Evolutionary conservation across 169 alveolate genomes (phyloP).

Genomic region (Cryptosporidium ryanae): DNA sequence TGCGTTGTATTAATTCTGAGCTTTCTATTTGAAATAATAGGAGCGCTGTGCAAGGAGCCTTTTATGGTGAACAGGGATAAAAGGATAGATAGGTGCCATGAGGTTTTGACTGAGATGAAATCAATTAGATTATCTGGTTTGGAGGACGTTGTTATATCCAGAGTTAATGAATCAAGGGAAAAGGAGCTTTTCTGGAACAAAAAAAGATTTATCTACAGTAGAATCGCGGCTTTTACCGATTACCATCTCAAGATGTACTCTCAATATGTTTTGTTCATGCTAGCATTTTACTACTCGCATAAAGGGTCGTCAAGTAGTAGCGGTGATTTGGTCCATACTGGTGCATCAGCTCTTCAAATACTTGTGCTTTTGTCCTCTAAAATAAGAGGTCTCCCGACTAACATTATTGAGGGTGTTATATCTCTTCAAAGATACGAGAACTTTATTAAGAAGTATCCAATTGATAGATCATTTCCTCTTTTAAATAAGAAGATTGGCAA

Average conservation of each 20-base stretch:
- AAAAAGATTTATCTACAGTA: constrained; percentile 50
- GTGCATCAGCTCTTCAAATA: constrained; percentile 70
- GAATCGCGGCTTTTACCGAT: constrained; percentile 61
- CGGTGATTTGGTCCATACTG: constrained; percentile 11
- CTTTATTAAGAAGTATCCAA: constrained; percentile 25
- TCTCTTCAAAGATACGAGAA: constrained; percentile 58
- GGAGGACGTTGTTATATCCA: constrained; percentile 65
- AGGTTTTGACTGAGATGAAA: constrained; percentile 51
- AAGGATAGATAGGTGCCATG: constrained; percentile 72
- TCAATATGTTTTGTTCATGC: constrained; percentile 41
- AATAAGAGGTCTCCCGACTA: constrained; percentile 58
- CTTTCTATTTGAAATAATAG: constrained; percentile 63
- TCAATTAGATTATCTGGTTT: constrained; percentile 56
- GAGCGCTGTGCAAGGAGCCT: constrained; percentile 62
- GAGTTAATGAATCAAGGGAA: constrained; percentile 63
- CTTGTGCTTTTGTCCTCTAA: constrained; percentile 60
- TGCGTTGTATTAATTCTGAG: constrained; percentile 29
- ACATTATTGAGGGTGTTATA: constrained; percentile 62
- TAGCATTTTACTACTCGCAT: constrained; percentile 13
- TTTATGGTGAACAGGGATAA: constrained; percentile 63
- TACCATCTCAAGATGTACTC: constrained; percentile 59
- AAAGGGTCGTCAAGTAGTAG: neutral
- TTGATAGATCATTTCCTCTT: constrained; percentile 2
- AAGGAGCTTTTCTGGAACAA: constrained; percentile 60
- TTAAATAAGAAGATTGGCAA: too few relatives aligned